Base-by-base conservation (phyloP, 1,139 yeast genomes). In the Kodamaea sp. region DNA sequence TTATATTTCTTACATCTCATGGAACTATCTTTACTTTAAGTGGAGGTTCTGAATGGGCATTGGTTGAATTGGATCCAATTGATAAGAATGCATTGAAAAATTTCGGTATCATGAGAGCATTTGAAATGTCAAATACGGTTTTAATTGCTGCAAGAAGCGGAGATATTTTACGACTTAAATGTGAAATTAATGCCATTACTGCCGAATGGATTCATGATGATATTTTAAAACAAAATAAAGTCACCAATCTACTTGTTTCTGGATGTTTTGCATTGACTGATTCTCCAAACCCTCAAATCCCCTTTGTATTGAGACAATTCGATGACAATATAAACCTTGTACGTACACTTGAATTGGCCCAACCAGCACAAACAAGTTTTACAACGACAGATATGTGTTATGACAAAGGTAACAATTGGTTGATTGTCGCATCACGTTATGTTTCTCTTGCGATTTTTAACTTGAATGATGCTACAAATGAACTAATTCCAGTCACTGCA, bases 341-440 rank as follows among this genome's bases (percentile, higher is more conserved):
- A 1, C 42, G 41, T 6, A 46, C 57, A 2, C 38, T 52, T 15
- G 38, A 42, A 6, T 52, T 68, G 10, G 39, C 44, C 2, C 69
- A 67, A 36, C 73, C 73, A 1, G 78, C 63, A 36, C 73, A 55
- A 50, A 73, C 66, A 1, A 67, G 70, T 29, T 82, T 84, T 52
- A 76, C 79, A 2, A 70, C 86, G 1, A 80, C 92, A 0, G 73
- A 81, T 11, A 57, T 81, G 38, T 68, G 62, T 11, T 62, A 71
- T 34, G 78, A 76, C 45, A 44, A 55, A 2, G 48, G 46, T 0
- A 64, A 63, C 30, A 53, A 62, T 20, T 65, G 70, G 58, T 52
- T 85, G 5, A 54, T 85, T 23, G 58, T 88, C 25, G 95, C 95
- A 0, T 85, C 94, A 2, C 66, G 95, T 42, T 78, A 74, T 52